These are phyloP conservation scores for Heracleum sosnowskyi DNA, from an alignment of 129 eudicot genomes.

Conservation along the genomic window DNA sequence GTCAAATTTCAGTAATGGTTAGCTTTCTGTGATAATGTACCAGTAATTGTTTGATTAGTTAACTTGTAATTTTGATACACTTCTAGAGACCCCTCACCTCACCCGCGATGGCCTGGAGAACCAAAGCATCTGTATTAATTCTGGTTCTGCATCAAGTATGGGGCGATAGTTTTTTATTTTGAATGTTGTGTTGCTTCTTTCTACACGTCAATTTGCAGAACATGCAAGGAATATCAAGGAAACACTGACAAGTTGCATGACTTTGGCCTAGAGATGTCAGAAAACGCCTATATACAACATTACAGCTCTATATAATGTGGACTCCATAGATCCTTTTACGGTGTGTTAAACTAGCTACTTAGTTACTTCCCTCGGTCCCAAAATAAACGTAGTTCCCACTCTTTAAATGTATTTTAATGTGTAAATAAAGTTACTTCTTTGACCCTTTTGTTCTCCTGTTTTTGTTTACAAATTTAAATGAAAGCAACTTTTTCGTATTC, in stretches of 20 bases:
- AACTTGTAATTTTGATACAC: neutral
- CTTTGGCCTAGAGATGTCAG: slow-evolving; percentile 26
- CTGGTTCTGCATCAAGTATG: neutral
- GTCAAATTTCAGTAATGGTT: too few species aligned
- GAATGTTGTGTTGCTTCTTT: neutral
- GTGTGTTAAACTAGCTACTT: neutral
- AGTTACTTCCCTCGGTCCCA: too few species aligned
- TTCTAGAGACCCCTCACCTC: neutral
- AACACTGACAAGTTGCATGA: slow-evolving; percentile 16
- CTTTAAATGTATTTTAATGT: too few species aligned
- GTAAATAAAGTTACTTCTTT: too few species aligned
- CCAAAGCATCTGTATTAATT: neutral
- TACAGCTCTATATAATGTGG: neutral
- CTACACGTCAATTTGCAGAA: slow-evolving; percentile 3
- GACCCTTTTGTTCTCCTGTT: too few species aligned
- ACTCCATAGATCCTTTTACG: neutral
- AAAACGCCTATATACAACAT: neutral
- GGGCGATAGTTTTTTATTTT: neutral
- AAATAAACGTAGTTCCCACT: too few species aligned
- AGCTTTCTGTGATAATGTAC: too few species aligned
- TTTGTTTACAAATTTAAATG: too few species aligned
- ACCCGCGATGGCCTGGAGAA: neutral
- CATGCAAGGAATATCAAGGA: slow-evolving; percentile 23
- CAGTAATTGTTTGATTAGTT: too few species aligned
- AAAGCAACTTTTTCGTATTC: too few species aligned